Evolutionary conservation across 768 basidiomycete genomes (phyloP), one percentile per base, ranked within the genome.

Genomic region (Galerina sulciceps): DNA sequence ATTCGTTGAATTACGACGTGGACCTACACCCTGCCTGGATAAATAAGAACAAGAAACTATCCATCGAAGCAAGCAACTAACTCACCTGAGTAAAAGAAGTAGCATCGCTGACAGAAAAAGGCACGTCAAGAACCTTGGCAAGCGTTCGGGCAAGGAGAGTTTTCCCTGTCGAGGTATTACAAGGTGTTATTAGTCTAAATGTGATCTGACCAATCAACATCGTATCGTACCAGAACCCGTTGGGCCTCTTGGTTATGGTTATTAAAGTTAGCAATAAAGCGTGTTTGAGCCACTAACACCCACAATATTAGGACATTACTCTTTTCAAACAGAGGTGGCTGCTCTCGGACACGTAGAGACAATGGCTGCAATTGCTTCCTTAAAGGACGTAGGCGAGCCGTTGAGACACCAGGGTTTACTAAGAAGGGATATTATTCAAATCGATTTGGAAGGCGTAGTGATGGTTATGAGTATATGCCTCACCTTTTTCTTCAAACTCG

Each of bases 231-330:
- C 91, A 53, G 92, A 93, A 57, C 93, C 92, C 53, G 93, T 94
- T 15, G 93, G 93, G 35, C 93, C 93, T 66, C 91, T 90, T 61
- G 52, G 44, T 49, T 34, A 3, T 47, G n/a, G n/a, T n/a, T n/a
- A n/a, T 8, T 31, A 35, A 22, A 40, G 54, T 57, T 57, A 38
- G 43, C 35, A 15, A 57, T 5, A 40, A 53, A 10, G 40, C 34
- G 44, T 43, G 35, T 22, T 13, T 36, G 46, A 23, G 34, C 1
- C 13, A 46, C 38, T 47, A 37, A 36, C 36, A 74, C 83, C 65
- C 69, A 95, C 94, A 99, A 83, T 58, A 98, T 88, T 42, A 99
- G 76, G 3, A 98, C 93, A 69, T 99, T 99, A 66, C 93, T 95
- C 81, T 99, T 99, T 79, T 99, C 96, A 53, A 96, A 92, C 22